These are phyloP conservation scores for Desmodesmus armatus DNA, from an alignment of 139 green algal species.

Conservation along the genomic window DNA sequence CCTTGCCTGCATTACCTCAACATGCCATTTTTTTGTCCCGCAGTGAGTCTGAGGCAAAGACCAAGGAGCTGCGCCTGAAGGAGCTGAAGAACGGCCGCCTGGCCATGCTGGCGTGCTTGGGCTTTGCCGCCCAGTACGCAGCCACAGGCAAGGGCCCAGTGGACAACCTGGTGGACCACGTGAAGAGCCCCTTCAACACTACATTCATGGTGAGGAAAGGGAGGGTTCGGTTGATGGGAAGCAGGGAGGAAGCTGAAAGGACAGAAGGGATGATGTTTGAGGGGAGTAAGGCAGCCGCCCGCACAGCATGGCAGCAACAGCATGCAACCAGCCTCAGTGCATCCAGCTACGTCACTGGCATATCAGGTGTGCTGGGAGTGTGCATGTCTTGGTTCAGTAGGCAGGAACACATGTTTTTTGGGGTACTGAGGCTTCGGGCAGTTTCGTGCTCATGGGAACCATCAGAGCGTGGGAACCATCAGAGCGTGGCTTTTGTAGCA, in stretches of 20 bases:
- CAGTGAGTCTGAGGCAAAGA: slow-evolving; percentile 52
- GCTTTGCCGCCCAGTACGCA: slow-evolving; percentile 74
- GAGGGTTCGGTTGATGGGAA: neutral
- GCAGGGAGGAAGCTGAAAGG: neutral
- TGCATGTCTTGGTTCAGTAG: too few species aligned
- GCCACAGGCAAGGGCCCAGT: slow-evolving; percentile 83
- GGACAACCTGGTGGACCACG: slow-evolving; percentile 77
- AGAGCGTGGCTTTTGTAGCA: too few species aligned
- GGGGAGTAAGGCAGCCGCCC: too few species aligned
- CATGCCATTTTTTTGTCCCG: neutral
- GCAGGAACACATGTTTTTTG: too few species aligned
- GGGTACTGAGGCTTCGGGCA: too few species aligned
- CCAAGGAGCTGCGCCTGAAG: slow-evolving; percentile 73
- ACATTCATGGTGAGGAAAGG: slow-evolving; percentile 76
- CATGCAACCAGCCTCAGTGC: too few species aligned
- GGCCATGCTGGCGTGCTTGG: slow-evolving; percentile 74
- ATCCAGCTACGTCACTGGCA: too few species aligned
- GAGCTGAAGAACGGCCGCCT: slow-evolving; percentile 84
- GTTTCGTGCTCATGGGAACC: too few species aligned
- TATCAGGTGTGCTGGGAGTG: too few species aligned
- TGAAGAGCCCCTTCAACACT: slow-evolving; percentile 68
- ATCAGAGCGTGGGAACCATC: too few species aligned
- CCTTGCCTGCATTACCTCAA: neutral
- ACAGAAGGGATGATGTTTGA: too few species aligned
- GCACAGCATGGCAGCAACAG: too few species aligned